These are phyloP conservation scores for Sonneratia caseolaris DNA, from an alignment of 345 rosid species.

Conservation along the genomic window DNA sequence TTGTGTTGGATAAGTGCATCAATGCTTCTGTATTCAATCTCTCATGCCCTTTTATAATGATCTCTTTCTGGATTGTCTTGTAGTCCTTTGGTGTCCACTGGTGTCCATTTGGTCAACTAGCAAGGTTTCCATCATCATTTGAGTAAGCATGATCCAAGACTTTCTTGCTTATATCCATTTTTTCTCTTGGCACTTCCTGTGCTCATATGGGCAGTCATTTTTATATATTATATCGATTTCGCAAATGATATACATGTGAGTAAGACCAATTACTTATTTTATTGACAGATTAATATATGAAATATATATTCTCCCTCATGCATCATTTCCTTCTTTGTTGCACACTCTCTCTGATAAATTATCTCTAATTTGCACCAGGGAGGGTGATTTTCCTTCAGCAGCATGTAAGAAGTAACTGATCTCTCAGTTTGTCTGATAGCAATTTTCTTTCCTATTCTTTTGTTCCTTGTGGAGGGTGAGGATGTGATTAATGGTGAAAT, in stretches of 20 bases:
- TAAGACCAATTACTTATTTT: neutral
- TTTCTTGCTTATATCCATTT: neutral
- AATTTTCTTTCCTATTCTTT: neutral
- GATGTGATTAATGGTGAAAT: conserved; percentile 15
- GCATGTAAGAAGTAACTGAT: conserved; percentile 53
- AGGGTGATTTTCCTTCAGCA: conserved; percentile 64
- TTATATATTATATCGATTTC: neutral
- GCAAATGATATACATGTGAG: neutral
- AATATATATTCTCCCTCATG: neutral
- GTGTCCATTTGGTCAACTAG: conserved; percentile 83
- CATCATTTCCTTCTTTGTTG: neutral
- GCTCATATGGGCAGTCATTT: neutral
- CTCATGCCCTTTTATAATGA: neutral
- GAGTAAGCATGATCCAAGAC: conserved; percentile 41
- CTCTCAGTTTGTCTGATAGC: conserved; percentile 3
- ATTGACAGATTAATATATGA: neutral
- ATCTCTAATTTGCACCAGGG: conserved; percentile 32
- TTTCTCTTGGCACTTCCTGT: neutral
- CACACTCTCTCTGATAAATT: neutral
- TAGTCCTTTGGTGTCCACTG: conserved; percentile 92
- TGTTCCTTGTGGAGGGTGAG: conserved; percentile 4
- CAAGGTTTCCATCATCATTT: conserved; percentile 51
- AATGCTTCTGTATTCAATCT: neutral
- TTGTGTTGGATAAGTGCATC: neutral
- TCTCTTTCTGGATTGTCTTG: conserved; percentile 13